Evolutionary conservation across 2,329 filamentous ascomycete genomes (phyloP).

Genomic region (Fusarium transvaalense): DNA sequence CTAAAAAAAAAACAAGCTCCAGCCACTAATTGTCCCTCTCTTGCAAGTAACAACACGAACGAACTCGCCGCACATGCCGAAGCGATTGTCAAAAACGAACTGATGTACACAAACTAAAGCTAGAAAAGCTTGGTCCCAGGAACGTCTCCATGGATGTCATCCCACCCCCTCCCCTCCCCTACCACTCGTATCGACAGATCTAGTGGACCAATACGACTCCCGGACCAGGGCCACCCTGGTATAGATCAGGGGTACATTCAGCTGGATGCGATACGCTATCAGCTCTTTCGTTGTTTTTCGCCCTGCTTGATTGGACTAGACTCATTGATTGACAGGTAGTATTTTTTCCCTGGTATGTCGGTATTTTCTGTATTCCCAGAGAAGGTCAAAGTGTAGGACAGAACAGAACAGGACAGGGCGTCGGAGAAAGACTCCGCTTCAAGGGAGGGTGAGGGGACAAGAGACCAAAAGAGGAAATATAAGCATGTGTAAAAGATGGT

Average conservation of each 20-base stretch:
- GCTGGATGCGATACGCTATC: constrained; percentile 25
- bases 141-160: constrained; percentile 6
- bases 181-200: constrained; percentile 36
- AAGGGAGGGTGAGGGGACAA: constrained; percentile 19
- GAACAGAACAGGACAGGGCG: not conserved
- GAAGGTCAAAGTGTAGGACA: too few relatives aligned
- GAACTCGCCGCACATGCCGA: constrained; percentile 15
- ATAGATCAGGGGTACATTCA: constrained; percentile 40
- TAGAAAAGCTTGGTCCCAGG: constrained; percentile 15
- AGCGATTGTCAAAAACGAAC: not conserved
- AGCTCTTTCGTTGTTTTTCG: constrained; percentile 14
- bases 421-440: not conserved
- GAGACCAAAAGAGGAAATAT: constrained; percentile 6
- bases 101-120: not conserved
- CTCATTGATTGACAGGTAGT: not conserved
- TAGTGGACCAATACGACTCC: constrained; percentile 21
- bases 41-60: not conserved
- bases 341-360: constrained; percentile 30
- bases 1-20: constrained; percentile 24
- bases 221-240: constrained; percentile 24
- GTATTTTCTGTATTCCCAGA: constrained; percentile 2
- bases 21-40: constrained; percentile 3
- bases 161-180: constrained; percentile 15
- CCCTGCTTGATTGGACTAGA: constrained; percentile 21
- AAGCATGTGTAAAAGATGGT: constrained; percentile 21